These are phyloP conservation scores for Saccharomyces uvarum DNA, from an alignment of 1,139 yeast species.

Conservation along the genomic window DNA sequence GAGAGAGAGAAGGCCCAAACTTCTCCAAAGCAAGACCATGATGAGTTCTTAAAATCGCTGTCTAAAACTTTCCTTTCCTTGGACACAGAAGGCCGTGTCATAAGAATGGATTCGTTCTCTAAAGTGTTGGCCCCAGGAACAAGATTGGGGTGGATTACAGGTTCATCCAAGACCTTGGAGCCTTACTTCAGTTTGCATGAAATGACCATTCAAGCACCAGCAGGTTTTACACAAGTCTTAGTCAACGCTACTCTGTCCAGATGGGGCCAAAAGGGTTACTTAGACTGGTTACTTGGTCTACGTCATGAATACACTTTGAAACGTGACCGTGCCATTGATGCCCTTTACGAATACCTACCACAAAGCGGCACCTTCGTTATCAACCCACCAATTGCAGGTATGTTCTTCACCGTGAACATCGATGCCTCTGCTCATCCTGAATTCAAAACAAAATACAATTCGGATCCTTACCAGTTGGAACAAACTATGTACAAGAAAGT, in stretches of 20 bases:
- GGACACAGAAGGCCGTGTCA: slow-evolving; percentile 84
- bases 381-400: slow-evolving; percentile 58
- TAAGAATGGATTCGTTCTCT: slow-evolving; percentile 85
- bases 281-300: slow-evolving; percentile 83
- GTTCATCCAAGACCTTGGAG: slow-evolving; percentile 58
- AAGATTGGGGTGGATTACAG: slow-evolving; percentile 87
- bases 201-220: slow-evolving; percentile 71
- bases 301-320: slow-evolving; percentile 75
- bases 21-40: slow-evolving; percentile 34
- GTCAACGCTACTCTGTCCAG: slow-evolving; percentile 54
- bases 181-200: slow-evolving; percentile 70
- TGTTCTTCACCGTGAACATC: slow-evolving; percentile 51
- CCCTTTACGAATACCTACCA: slow-evolving; percentile 44
- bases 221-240: slow-evolving; percentile 73
- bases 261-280: slow-evolving; percentile 70
- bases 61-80: slow-evolving; percentile 72
- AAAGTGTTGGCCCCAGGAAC: slow-evolving; percentile 90
- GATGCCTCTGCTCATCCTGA: slow-evolving; percentile 55
- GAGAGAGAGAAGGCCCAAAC: slow-evolving; percentile 31
- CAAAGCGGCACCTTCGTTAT: slow-evolving; percentile 23
- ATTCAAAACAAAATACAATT: slow-evolving; percentile 38
- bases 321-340: slow-evolving; percentile 58
- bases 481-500: slow-evolving; percentile 42
- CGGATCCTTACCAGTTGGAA: slow-evolving; percentile 46
- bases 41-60: slow-evolving; percentile 56